Conservation (phyloP, 2,329 filamentous ascomycete species). For the Pestalotiopsis sp. region DNA sequence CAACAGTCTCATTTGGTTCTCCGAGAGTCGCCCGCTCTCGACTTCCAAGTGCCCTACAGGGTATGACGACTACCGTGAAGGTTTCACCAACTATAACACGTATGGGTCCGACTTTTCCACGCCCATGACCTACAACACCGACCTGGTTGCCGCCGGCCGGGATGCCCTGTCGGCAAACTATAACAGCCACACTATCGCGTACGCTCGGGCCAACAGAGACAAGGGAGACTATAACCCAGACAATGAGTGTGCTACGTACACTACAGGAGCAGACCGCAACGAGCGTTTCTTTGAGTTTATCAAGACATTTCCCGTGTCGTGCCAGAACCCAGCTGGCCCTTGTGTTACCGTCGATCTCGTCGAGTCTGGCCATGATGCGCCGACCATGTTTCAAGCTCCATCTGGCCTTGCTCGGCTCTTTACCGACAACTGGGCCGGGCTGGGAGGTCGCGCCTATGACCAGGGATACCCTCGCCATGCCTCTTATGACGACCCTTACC, state of each 20-base stretch:
- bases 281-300: slow-evolving; percentile 18
- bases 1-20: slow-evolving; percentile 15
- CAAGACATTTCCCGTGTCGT: slow-evolving; percentile 9
- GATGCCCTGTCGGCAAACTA: slow-evolving; percentile 14
- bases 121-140: slow-evolving; percentile 13
- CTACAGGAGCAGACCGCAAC: slow-evolving; percentile 12
- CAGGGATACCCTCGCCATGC: slow-evolving; percentile 13
- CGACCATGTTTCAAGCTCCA: slow-evolving; percentile 11
- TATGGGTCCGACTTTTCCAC: slow-evolving; percentile 7
- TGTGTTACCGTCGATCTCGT: slow-evolving; percentile 15
- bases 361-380: slow-evolving; percentile 14
- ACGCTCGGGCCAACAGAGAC: slow-evolving; percentile 12
- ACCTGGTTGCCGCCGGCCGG: slow-evolving; percentile 5
- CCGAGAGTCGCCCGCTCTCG: slow-evolving; percentile 5
- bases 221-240: slow-evolving; percentile 12
- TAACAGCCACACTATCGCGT: slow-evolving; percentile 12
- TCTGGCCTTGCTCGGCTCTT: slow-evolving; percentile 16
- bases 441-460: slow-evolving; percentile 9
- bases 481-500: slow-evolving; percentile 13
- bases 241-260: slow-evolving; percentile 11
- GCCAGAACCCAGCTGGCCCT: slow-evolving; percentile 1
- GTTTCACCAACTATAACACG: slow-evolving; percentile 11
- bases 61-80: slow-evolving; percentile 15
- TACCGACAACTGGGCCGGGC: slow-evolving; percentile 15
- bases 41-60: slow-evolving; percentile 7